Conservation (phyloP, 2,329 filamentous ascomycete species). For the Fusarium vanettenii region DNA sequence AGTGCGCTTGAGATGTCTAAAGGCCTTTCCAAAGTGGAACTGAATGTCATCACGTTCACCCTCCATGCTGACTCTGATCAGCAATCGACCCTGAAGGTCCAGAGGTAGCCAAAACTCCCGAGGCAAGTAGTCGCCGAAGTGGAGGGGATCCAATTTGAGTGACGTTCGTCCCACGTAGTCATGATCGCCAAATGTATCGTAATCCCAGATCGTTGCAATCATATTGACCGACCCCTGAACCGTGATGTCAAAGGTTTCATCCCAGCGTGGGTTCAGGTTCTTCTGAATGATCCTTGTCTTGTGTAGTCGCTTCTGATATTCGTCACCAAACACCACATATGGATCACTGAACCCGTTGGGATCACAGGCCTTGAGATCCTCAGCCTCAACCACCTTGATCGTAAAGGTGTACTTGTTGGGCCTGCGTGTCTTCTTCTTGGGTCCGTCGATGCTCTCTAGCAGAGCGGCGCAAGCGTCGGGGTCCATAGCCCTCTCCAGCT, state of each 20-base stretch:
- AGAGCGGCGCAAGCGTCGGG: slow-evolving; percentile 90
- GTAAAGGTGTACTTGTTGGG: slow-evolving; percentile 96
- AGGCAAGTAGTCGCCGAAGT: slow-evolving; percentile 95
- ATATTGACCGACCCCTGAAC: slow-evolving; percentile 92
- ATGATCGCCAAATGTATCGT: slow-evolving; percentile 96
- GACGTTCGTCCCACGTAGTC: slow-evolving; percentile 98
- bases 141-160: slow-evolving; percentile 95
- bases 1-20: slow-evolving; percentile 92
- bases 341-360: slow-evolving; percentile 94
- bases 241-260: slow-evolving; percentile 96
- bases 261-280: slow-evolving; percentile 94
- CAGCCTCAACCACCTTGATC: slow-evolving; percentile 97
- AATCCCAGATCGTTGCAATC: slow-evolving; percentile 98
- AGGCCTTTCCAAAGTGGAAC: slow-evolving; percentile 98
- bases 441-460: slow-evolving; percentile 79
- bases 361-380: slow-evolving; percentile 98
- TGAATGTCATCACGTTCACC: slow-evolving; percentile 98
- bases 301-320: slow-evolving; percentile 95
- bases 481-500: slow-evolving; percentile 88
- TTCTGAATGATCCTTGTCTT: slow-evolving; percentile 94
- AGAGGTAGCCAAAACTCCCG: slow-evolving; percentile 98
- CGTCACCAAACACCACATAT: slow-evolving; percentile 95
- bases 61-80: slow-evolving; percentile 97
- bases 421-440: slow-evolving; percentile 71
- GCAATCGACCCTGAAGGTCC: slow-evolving; percentile 90